phyloP scores from a whole-genome alignment of 108 stramenopile species.

The Fragilariopsis cylindrus region DNA sequence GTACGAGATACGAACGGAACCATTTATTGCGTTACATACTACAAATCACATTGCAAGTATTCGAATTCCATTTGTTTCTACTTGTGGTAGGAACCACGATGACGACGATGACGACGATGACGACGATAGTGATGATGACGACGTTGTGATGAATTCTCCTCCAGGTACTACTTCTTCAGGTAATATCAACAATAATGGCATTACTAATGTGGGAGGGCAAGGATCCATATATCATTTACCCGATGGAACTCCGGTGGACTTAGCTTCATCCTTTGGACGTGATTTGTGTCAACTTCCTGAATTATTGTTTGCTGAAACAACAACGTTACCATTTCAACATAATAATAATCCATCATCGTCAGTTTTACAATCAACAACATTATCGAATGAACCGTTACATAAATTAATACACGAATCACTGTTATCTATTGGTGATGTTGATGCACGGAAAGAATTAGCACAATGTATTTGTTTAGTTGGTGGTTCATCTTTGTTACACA shows the following conservation, averaged over 20 bases:
- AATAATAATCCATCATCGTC: constrained; percentile 12
- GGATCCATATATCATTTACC: constrained; percentile 53
- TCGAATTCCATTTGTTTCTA: constrained; percentile 29
- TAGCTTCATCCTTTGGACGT: constrained; percentile 49
- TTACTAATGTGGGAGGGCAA: neutral
- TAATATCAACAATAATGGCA: constrained; percentile 2
- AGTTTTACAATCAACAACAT: constrained; percentile 20
- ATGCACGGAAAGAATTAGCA: constrained; percentile 79
- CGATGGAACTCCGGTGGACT: constrained; percentile 66
- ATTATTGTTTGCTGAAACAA: constrained; percentile 57
- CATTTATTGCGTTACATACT: constrained; percentile 23
- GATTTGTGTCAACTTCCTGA: constrained; percentile 70
- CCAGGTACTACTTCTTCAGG: constrained; percentile 19
- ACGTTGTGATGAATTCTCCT: constrained; percentile 4
- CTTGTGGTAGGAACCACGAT: neutral
- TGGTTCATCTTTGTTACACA: constrained; percentile 61
- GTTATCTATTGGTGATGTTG: constrained; percentile 71
- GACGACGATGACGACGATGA: constrained; percentile 16
- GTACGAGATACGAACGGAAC: constrained; percentile 75
- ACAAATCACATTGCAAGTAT: constrained; percentile 18
- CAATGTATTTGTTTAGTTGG: constrained; percentile 75
- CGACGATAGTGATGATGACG: constrained; percentile 23
- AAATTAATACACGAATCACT: constrained; percentile 70
- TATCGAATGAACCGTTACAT: constrained; percentile 64
- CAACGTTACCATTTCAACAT: constrained; percentile 45